Evolutionary conservation across 257 asterid species (phyloP).

Genomic region (Solanum dulcamara): DNA sequence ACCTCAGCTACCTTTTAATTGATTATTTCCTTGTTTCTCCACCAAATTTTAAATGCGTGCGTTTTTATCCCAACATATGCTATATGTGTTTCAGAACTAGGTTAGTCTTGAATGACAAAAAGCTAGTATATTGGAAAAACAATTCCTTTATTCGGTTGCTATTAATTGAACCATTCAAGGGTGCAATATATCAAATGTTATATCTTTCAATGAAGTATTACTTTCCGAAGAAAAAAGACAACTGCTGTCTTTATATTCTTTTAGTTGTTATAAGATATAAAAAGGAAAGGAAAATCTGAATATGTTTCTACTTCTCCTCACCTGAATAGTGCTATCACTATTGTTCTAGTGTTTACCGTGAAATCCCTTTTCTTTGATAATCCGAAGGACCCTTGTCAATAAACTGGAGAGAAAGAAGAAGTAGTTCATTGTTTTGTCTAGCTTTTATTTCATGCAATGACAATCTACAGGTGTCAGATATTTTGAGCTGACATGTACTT

Average conservation of each 20-base stretch:
- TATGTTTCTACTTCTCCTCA: background rate
- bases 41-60: background rate
- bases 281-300: background rate
- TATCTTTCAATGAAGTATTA: background rate
- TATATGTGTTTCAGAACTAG: background rate
- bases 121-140: background rate
- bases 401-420: background rate
- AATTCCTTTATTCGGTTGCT: background rate
- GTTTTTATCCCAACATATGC: background rate
- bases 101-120: background rate
- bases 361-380: background rate
- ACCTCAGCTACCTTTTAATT: background rate
- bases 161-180: background rate
- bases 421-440: background rate
- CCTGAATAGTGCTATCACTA: background rate
- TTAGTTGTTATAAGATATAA: background rate
- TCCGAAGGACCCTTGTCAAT: background rate
- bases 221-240: background rate
- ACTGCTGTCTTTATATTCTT: background rate
- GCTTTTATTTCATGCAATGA: background rate
- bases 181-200: background rate
- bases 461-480: background rate
- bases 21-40: background rate
- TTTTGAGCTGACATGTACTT: constrained; percentile 6
- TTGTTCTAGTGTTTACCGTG: background rate